Evolutionary conservation across 352 stramenopile species (phyloP).

Genomic region (Pythium scleroteichum): DNA sequence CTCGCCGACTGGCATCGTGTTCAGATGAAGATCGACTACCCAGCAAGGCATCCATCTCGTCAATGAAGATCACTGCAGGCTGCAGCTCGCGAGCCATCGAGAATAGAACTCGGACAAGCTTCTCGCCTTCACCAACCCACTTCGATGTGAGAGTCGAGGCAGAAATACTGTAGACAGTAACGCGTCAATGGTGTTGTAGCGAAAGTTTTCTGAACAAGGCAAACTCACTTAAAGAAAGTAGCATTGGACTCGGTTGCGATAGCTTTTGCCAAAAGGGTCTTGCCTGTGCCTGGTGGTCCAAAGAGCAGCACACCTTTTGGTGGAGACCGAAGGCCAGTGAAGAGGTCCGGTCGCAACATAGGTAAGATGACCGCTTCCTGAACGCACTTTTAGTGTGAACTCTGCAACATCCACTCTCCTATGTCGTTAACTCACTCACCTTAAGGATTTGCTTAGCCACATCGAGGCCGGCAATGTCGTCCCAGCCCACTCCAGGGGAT

Average conservation of each 20-base stretch:
- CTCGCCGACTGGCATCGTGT: slow-evolving; percentile 83
- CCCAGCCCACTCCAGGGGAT: slow-evolving; percentile 78
- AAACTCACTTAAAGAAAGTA: slow-evolving; percentile 71
- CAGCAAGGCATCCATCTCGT: slow-evolving; percentile 88
- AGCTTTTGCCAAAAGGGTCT: slow-evolving; percentile 83
- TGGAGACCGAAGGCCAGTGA: slow-evolving; percentile 71
- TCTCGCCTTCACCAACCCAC: slow-evolving; percentile 93
- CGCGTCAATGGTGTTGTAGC: too few relatives aligned
- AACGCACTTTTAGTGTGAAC: neutral
- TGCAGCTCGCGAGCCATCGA: slow-evolving; percentile 84
- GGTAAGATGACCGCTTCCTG: slow-evolving; percentile 89
- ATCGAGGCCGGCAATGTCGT: slow-evolving; percentile 79
- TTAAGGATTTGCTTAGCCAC: slow-evolving; percentile 89
- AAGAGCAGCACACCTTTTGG: slow-evolving; percentile 80
- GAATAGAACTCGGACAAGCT: slow-evolving; percentile 94
- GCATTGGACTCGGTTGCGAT: slow-evolving; percentile 81
- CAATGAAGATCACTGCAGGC: slow-evolving; percentile 88
- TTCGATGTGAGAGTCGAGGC: slow-evolving; percentile 89
- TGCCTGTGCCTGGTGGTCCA: slow-evolving; percentile 80
- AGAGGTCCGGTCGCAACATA: slow-evolving; percentile 81
- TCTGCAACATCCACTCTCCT: too few relatives aligned
- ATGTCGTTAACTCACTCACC: too few relatives aligned
- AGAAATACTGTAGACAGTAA: slow-evolving; percentile 56
- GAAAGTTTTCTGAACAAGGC: too few relatives aligned
- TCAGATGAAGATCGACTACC: slow-evolving; percentile 73